Conservation (phyloP, 75 land plant genomes). For the Ceratopteris richardii region DNA sequence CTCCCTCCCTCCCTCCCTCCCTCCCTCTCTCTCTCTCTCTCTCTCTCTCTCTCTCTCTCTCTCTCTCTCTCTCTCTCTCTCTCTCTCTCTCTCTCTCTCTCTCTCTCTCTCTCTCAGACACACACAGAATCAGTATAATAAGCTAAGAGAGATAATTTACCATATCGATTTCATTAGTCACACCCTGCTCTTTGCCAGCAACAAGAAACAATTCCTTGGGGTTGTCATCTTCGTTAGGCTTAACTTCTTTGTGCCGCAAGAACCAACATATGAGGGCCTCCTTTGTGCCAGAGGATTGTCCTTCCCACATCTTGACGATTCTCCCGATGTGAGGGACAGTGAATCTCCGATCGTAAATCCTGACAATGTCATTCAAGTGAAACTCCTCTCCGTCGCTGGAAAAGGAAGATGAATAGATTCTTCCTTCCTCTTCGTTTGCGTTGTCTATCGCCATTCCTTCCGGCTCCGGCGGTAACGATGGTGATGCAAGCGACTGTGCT, state of each 20-base stretch:
- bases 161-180: conserved; percentile 3
- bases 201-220: conserved; percentile 13
- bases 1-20: no score
- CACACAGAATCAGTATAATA: no score
- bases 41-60: no score
- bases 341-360: conserved; percentile 25
- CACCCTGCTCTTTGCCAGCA: conserved; percentile 8
- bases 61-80: no score
- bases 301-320: conserved; percentile 54
- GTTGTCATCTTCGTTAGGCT: conserved; percentile 17
- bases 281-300: conserved; percentile 15
- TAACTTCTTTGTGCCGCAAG: conserved; percentile 45
- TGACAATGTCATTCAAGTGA: conserved; percentile 39
- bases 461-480: no score
- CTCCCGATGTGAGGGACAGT: conserved; percentile 55
- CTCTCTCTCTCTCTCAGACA: no score
- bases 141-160: not conserved
- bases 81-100: no score
- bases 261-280: conserved; percentile 57
- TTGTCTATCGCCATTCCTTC: no score
- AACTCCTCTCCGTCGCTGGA: conserved; percentile 46
- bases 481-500: no score
- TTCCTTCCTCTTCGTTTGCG: no score
- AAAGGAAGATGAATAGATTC: conserved; percentile 29
- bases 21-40: no score